Conservation (phyloP, 768 basidiomycete species). For the Paxillus ammoniavirescens region DNA sequence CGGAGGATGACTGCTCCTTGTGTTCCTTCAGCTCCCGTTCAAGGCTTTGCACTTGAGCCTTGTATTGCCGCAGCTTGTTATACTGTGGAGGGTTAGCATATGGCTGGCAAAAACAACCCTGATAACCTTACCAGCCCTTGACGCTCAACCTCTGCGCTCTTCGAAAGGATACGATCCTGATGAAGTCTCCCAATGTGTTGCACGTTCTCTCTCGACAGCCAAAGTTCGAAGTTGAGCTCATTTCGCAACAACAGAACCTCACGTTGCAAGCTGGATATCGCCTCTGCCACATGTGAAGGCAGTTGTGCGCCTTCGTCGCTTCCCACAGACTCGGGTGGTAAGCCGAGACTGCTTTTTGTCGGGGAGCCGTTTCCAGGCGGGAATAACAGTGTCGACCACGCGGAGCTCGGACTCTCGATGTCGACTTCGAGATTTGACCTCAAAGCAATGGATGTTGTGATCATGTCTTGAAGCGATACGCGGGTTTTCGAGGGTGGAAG, state of each 20-base stretch:
- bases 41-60: slow-evolving; percentile 61
- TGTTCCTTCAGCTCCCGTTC: slow-evolving; percentile 72
- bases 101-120: not conserved
- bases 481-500: slow-evolving; percentile 30
- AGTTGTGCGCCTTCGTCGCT: slow-evolving; percentile 22
- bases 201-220: slow-evolving; percentile 78
- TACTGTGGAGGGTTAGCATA: slow-evolving; percentile 45
- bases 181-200: slow-evolving; percentile 81
- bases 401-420: slow-evolving; percentile 47
- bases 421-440: slow-evolving; percentile 70
- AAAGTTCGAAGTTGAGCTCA: slow-evolving; percentile 84
- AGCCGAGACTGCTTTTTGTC: slow-evolving; percentile 13
- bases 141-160: slow-evolving; percentile 76
- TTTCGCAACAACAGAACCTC: slow-evolving; percentile 73
- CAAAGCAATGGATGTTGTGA: slow-evolving; percentile 66
- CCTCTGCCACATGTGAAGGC: slow-evolving; percentile 55
- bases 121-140: slow-evolving; percentile 65
- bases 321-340: slow-evolving; percentile 17
- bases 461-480: slow-evolving; percentile 76
- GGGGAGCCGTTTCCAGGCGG: slow-evolving; percentile 30
- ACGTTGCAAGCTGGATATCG: slow-evolving; percentile 69
- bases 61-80: slow-evolving; percentile 79
- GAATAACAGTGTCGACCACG: slow-evolving; percentile 52
- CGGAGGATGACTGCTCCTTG: slow-evolving; percentile 66
- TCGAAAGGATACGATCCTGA: slow-evolving; percentile 67